phyloP scores from a whole-genome alignment of 2,329 filamentous ascomycete species.

The Didymella exigua region DNA sequence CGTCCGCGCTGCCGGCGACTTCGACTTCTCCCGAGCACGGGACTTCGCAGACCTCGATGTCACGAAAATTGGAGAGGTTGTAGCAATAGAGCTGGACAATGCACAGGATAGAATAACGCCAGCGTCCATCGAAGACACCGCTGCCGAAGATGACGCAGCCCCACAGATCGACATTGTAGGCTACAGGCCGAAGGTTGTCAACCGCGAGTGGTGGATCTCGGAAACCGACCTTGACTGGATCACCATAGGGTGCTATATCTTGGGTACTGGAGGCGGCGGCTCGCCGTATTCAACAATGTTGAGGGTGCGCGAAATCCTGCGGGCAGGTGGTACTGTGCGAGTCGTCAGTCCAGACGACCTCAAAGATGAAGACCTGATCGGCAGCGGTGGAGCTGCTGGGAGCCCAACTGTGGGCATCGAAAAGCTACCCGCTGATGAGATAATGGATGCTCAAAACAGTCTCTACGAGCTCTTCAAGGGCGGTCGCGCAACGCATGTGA shows the following conservation, averaged over 20 bases:
- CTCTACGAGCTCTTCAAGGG: conserved; percentile 43
- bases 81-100: conserved; percentile 9
- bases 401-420: conserved; percentile 53
- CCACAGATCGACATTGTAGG: conserved; percentile 35
- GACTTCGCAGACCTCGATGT: conserved; percentile 36
- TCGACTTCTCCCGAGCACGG: conserved; percentile 46
- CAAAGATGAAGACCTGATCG: conserved; percentile 52
- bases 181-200: conserved; percentile 50
- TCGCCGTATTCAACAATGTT: conserved; percentile 54
- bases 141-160: conserved; percentile 23
- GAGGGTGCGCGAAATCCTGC: conserved; percentile 49
- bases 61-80: conserved; percentile 26
- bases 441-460: conserved; percentile 47
- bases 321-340: conserved; percentile 48
- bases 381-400: conserved; percentile 54
- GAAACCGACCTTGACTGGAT: conserved; percentile 55
- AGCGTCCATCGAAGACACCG: conserved; percentile 23
- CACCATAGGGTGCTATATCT: conserved; percentile 55
- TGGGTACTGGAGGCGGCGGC: conserved; percentile 57
- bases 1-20: conserved; percentile 62
- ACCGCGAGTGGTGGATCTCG: conserved; percentile 53
- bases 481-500: conserved; percentile 44
- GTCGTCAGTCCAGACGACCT: conserved; percentile 52
- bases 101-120: conserved; percentile 15
- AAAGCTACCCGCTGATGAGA: conserved; percentile 51